Percentiles rank a stretch among this genome's conserved stretches.
Conservation (phyloP, 805 yeast genomes). For the Hanseniaspora guilliermondii region DNA sequence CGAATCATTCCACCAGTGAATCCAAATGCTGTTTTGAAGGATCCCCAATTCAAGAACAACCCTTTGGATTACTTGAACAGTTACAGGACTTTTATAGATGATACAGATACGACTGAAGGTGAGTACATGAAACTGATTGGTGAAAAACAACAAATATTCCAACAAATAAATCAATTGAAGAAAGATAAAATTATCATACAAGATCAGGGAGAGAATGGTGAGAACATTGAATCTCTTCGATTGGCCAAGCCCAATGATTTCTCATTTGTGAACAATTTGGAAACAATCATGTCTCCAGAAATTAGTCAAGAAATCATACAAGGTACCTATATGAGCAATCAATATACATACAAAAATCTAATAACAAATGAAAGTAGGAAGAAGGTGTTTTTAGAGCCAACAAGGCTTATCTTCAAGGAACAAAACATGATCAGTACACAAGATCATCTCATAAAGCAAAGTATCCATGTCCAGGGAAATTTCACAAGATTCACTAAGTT, state of each 20-base stretch:
- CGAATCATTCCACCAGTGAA: conserved; percentile 37
- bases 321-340: neutral
- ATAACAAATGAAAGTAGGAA: neutral
- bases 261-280: neutral
- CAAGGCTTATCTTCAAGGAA: conserved; percentile 29
- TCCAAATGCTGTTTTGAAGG: conserved; percentile 41
- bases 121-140: conserved; percentile 49
- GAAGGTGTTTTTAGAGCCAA: conserved; percentile 36
- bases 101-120: conserved; percentile 44
- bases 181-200: conserved; percentile 25
- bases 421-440: conserved; percentile 39
- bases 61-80: conserved; percentile 40
- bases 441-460: conserved; percentile 70
- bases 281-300: neutral
- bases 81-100: conserved; percentile 38
- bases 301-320: conserved; percentile 22
- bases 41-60: conserved; percentile 31
- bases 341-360: neutral
- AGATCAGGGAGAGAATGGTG: conserved; percentile 34
- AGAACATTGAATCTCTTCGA: neutral
- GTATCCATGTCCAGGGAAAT: conserved; percentile 53
- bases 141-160: conserved; percentile 38
- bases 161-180: conserved; percentile 29
- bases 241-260: conserved; percentile 1
- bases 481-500: conserved; percentile 53